Conservation (phyloP, 805 yeast genomes). For the Candida nanaspora region DNA sequence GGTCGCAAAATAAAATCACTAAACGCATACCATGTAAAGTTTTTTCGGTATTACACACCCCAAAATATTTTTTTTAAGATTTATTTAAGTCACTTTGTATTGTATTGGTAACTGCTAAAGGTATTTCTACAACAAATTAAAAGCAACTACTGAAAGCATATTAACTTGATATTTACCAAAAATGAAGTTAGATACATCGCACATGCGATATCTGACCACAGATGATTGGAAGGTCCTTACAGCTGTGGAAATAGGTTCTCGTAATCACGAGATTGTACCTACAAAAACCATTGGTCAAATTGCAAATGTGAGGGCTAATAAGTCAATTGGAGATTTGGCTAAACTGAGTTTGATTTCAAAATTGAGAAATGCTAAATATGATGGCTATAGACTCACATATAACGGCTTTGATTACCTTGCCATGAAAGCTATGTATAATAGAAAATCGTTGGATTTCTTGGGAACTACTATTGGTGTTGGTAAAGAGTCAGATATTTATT, state of each 20-base stretch:
- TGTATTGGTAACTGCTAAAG: no score
- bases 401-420: slow-evolving; percentile 92
- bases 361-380: slow-evolving; percentile 87
- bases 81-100: no score
- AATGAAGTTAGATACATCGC: slow-evolving; percentile 90
- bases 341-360: slow-evolving; percentile 72
- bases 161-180: slow-evolving; percentile 4
- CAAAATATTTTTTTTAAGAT: no score
- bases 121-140: background rate
- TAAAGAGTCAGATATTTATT: slow-evolving; percentile 91
- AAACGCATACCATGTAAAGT: no score
- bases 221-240: slow-evolving; percentile 88
- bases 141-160: background rate
- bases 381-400: slow-evolving; percentile 86
- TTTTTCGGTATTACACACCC: no score
- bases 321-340: slow-evolving; percentile 79
- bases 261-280: slow-evolving; percentile 94
- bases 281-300: slow-evolving; percentile 73
- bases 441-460: slow-evolving; percentile 66
- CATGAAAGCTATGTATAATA: slow-evolving; percentile 70
- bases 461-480: slow-evolving; percentile 94
- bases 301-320: slow-evolving; percentile 69
- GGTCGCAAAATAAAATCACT: no score
- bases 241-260: slow-evolving; percentile 86
- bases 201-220: slow-evolving; percentile 85